Percentiles rank a stretch among this genome's conserved stretches.
These are phyloP conservation scores for Glarea lozoyensis DNA, from an alignment of 495 filamentous ascomycete genomes.

Conservation along the genomic window DNA sequence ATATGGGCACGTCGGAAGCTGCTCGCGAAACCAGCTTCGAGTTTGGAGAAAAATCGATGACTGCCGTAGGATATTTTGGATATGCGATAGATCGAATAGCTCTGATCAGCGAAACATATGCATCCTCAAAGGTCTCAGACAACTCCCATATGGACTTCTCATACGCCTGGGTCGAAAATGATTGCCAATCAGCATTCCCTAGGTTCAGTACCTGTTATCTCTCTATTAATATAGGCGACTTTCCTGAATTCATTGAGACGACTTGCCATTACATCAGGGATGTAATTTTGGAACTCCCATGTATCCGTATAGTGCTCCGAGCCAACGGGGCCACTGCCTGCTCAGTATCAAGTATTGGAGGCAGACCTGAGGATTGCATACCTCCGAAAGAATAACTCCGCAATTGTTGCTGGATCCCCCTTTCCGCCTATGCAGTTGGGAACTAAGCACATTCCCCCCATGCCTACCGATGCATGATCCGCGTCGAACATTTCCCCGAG, in stretches of 20 bases:
- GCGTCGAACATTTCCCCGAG: constrained; percentile 31
- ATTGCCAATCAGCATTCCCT: constrained; percentile 24
- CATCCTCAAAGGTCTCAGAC: constrained; percentile 24
- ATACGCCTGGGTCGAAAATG: constrained; percentile 25
- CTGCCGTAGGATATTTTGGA: constrained; percentile 24
- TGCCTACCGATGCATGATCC: constrained; percentile 28
- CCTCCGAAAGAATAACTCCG: constrained; percentile 34
- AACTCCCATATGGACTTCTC: constrained; percentile 26
- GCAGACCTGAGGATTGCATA: too few species aligned
- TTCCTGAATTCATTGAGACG: too few species aligned
- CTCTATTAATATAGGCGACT: constrained; percentile 2
- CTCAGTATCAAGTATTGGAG: too few species aligned
- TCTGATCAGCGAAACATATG: constrained; percentile 30
- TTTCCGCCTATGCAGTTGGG: constrained; percentile 27
- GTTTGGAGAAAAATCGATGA: constrained; percentile 17
- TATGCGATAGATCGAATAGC: constrained; percentile 29
- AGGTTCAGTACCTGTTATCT: constrained; percentile 26
- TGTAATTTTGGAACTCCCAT: constrained; percentile 27
- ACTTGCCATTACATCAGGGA: constrained; percentile 29
- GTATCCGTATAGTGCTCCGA: constrained; percentile 24
- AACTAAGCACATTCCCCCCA: constrained; percentile 31
- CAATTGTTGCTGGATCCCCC: constrained; percentile 26
- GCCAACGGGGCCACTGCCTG: constrained; percentile 27
- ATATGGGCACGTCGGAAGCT: constrained; percentile 26
- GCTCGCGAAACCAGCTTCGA: constrained; percentile 4